These are phyloP conservation scores for Knufia fluminis DNA, from an alignment of 2,329 filamentous ascomycete genomes.

Conservation along the genomic window DNA sequence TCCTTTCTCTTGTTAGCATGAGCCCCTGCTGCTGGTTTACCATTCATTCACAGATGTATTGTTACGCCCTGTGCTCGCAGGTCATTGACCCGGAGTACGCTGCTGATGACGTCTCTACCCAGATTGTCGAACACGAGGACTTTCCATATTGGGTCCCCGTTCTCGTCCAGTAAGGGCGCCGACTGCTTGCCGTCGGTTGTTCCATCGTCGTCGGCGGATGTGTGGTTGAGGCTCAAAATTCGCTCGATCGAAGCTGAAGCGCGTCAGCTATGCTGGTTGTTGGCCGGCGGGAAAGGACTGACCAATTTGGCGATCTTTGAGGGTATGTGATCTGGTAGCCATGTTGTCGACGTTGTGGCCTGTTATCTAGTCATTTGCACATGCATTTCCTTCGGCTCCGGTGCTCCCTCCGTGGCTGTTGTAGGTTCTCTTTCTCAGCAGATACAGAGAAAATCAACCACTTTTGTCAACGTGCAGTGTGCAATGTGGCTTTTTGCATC, in stretches of 20 bases:
- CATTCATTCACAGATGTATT: conserved; percentile 68
- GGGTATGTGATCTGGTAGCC: conserved; percentile 36
- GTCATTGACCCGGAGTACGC: conserved; percentile 87
- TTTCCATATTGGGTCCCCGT: conserved; percentile 91
- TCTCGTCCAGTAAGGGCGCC: conserved; percentile 56
- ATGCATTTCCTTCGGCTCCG: neutral
- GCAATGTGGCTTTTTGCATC: neutral
- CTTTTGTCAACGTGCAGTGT: neutral
- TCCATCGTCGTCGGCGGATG: conserved; percentile 40
- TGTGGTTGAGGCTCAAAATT: conserved; percentile 88
- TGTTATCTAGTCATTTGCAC: conserved; percentile 6
- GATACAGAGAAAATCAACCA: neutral
- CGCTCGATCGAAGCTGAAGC: conserved; percentile 76
- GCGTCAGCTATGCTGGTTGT: conserved; percentile 21
- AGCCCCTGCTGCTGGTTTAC: neutral
- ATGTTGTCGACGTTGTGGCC: conserved; percentile 10
- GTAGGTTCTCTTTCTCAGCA: neutral
- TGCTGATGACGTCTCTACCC: conserved; percentile 92
- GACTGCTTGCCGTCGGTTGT: conserved; percentile 8
- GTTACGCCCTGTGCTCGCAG: conserved; percentile 89
- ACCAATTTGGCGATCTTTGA: conserved; percentile 66
- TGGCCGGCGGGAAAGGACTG: conserved; percentile 27
- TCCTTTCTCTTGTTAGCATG: conserved; percentile 42
- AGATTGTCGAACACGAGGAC: conserved; percentile 89
- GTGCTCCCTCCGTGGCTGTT: neutral